A percentile compares a stretch with the other conserved stretches of the same genome.
phyloP scores from a whole-genome alignment of 2,329 filamentous ascomycete genomes.

The Colletotrichum noveboracense region DNA sequence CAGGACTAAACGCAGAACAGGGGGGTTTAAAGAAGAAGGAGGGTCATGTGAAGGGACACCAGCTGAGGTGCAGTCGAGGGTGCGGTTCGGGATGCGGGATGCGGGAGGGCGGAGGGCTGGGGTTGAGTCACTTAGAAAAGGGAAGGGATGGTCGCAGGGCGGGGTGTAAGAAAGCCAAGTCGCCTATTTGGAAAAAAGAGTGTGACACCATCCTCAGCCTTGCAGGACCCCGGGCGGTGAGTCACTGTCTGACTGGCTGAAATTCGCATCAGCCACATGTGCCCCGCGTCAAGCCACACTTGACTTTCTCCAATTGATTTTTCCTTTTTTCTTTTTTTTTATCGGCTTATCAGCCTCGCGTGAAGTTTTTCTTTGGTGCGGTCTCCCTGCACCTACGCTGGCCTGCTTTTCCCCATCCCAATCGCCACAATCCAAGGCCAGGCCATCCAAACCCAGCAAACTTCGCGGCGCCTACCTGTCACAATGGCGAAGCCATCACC shows the following conservation, averaged over 20 bases:
- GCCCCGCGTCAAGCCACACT: conserved; percentile 18
- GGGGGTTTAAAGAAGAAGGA: background rate
- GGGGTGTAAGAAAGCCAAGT: conserved; percentile 8
- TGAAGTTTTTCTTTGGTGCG: background rate
- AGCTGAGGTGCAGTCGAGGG: background rate
- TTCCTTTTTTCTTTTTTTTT: background rate
- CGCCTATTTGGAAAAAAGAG: background rate
- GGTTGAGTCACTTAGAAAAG: background rate
- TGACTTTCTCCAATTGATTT: background rate
- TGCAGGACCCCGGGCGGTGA: background rate
- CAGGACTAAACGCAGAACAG: conserved; percentile 21
- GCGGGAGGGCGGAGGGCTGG: background rate
- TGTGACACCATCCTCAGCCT: conserved; percentile 18
- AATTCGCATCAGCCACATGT: background rate
- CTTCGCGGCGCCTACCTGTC: background rate
- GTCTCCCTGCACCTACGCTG: background rate
- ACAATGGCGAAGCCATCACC: conserved; percentile 63
- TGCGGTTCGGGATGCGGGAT: background rate
- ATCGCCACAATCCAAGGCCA: background rate
- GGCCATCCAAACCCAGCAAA: background rate
- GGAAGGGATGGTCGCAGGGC: background rate
- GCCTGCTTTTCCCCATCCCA: background rate
- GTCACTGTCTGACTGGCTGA: background rate
- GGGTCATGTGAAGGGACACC: background rate
- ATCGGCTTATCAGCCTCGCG: conserved; percentile 1